These are phyloP conservation scores for Evernia prunastri DNA, from an alignment of 495 filamentous ascomycete species.

Conservation along the genomic window DNA sequence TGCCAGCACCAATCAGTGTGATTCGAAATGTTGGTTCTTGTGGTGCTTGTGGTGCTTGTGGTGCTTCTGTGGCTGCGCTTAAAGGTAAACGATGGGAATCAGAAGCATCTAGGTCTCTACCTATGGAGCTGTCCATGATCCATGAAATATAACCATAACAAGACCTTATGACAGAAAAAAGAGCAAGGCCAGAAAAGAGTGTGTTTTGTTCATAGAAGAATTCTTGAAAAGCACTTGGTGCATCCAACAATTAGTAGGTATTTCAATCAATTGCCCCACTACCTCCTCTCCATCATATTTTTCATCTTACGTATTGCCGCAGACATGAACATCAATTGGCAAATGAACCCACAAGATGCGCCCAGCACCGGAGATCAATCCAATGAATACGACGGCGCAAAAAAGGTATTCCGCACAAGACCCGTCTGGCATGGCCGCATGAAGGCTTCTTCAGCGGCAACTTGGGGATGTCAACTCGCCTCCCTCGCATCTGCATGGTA, in stretches of 20 bases:
- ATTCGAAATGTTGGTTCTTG: conserved; percentile 25
- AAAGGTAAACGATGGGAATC: no score
- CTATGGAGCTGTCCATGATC: background rate
- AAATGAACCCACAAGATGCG: no score
- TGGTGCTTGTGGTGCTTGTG: background rate
- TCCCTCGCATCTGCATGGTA: background rate
- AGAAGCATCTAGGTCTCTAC: no score
- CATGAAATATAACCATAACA: background rate
- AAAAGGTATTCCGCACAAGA: background rate
- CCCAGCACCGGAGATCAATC: background rate
- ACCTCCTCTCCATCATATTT: background rate
- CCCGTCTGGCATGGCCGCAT: background rate
- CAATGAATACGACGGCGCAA: background rate
- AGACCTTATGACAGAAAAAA: background rate
- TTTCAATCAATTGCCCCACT: no score
- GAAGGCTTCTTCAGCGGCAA: background rate
- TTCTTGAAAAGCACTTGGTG: background rate
- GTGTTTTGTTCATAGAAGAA: background rate
- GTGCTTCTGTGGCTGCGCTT: conserved; percentile 2
- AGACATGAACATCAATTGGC: background rate
- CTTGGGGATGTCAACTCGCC: background rate
- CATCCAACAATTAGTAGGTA: background rate
- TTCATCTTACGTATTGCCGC: background rate
- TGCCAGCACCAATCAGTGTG: conserved; percentile 50
- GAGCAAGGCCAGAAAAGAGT: background rate